phyloP scores from a whole-genome alignment of 352 stramenopile genomes.

The Nothophytophthora sp. region DNA sequence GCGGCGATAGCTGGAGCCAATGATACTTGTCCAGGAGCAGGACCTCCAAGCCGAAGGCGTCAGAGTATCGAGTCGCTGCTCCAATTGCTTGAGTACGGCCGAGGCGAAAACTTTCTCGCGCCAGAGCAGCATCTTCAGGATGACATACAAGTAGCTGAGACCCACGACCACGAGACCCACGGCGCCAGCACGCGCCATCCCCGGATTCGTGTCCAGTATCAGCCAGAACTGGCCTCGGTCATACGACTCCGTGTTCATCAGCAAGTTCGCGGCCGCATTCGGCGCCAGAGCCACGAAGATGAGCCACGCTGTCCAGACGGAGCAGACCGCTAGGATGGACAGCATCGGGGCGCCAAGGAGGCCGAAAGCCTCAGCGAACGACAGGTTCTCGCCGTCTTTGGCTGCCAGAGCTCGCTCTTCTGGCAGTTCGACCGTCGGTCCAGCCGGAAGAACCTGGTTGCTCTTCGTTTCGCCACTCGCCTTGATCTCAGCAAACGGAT shows the following conservation, averaged over 20 bases:
- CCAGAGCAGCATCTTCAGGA: constrained; percentile 22
- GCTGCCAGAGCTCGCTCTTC: constrained; percentile 6
- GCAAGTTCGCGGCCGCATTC: constrained; percentile 20
- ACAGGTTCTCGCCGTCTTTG: neutral
- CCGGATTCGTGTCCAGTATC: constrained; percentile 8
- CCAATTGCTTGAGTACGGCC: neutral
- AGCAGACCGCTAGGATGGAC: constrained; percentile 6
- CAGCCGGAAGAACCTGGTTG: constrained; percentile 3
- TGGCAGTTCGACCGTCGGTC: constrained; percentile 2
- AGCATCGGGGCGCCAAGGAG: constrained; percentile 14
- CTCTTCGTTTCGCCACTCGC: no score
- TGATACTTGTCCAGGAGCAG: neutral
- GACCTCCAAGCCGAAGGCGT: neutral
- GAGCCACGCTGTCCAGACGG: constrained; percentile 20
- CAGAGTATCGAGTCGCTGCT: neutral
- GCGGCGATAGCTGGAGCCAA: constrained; percentile 1
- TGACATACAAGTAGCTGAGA: constrained; percentile 12
- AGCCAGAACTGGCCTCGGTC: constrained; percentile 24
- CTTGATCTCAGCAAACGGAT: no score
- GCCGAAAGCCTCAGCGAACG: constrained; percentile 9
- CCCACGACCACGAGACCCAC: constrained; percentile 8
- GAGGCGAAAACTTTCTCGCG: constrained; percentile 2
- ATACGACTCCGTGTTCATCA: constrained; percentile 27
- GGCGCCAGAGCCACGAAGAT: constrained; percentile 12
- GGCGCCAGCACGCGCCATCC: constrained; percentile 2